Conservation (phyloP, 352 stramenopile species). For the Phytophthora parvispora region DNA sequence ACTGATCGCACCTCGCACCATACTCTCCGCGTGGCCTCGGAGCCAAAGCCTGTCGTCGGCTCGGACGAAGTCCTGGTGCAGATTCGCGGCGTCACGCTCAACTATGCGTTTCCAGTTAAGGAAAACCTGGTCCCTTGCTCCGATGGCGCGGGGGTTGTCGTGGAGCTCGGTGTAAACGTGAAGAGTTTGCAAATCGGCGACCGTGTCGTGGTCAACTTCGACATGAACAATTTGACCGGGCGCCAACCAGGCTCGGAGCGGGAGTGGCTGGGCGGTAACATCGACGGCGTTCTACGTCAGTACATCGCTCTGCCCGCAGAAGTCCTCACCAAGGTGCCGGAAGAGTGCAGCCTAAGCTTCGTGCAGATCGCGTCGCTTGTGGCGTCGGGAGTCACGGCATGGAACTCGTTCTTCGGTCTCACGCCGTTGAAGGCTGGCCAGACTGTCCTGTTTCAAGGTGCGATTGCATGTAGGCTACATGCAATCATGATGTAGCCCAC, state of each 20-base stretch:
- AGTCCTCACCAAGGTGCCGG: conserved; percentile 3
- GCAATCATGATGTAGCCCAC: no score
- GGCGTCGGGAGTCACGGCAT: conserved; percentile 2
- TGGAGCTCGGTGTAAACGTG: neutral
- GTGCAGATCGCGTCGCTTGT: conserved; percentile 10
- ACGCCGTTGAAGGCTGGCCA: conserved; percentile 2
- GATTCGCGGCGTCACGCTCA: conserved; percentile 22
- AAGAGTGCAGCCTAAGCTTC: conserved; percentile 1
- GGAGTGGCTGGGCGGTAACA: conserved; percentile 5
- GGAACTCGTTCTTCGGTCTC: conserved; percentile 5
- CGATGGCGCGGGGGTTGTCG: neutral
- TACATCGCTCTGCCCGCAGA: conserved; percentile 1
- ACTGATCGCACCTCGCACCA: conserved; percentile 27
- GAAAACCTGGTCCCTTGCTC: conserved; percentile 4
- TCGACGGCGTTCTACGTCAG: neutral
- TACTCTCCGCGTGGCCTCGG: conserved; percentile 5
- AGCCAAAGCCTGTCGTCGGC: conserved; percentile 9
- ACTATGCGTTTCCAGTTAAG: conserved; percentile 8
- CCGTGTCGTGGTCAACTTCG: conserved; percentile 12
- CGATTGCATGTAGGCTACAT: neutral
- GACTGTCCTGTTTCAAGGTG: conserved; percentile 7
- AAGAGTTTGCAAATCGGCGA: conserved; percentile 4
- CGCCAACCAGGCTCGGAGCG: neutral
- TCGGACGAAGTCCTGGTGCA: conserved; percentile 22
- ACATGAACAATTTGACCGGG: conserved; percentile 3